These are phyloP conservation scores for Leccinum incarnatum DNA, from an alignment of 768 basidiomycete species.

Conservation along the genomic window DNA sequence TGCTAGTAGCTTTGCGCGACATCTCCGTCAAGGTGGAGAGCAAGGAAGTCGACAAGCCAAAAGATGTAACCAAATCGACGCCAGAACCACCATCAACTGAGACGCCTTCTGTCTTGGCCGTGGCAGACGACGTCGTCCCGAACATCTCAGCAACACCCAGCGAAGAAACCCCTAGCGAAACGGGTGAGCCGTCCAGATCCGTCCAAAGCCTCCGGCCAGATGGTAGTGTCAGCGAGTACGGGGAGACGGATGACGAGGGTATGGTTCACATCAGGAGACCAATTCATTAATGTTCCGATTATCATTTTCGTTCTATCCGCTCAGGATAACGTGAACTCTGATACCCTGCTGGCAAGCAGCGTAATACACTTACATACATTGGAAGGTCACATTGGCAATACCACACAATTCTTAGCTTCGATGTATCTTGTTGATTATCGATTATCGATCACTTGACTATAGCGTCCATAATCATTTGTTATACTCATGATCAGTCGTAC, in stretches of 20 bases:
- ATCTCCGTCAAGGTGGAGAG: conserved; percentile 60
- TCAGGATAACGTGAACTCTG: conserved; percentile 6
- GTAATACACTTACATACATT: conserved; percentile 17
- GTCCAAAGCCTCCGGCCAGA: conserved; percentile 38
- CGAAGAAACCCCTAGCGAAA: conserved; percentile 28
- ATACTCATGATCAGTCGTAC: background rate
- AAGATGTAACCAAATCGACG: conserved; percentile 23
- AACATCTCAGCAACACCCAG: conserved; percentile 23
- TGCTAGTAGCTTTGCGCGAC: conserved; percentile 75
- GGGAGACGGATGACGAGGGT: conserved; percentile 83
- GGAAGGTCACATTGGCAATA: conserved; percentile 9
- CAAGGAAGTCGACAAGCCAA: conserved; percentile 14
- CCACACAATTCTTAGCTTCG: background rate
- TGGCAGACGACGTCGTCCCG: conserved; percentile 33
- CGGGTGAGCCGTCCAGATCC: conserved; percentile 26
- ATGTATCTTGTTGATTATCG: conserved; percentile 4
- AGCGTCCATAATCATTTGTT: background rate
- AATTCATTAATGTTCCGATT: conserved; percentile 15
- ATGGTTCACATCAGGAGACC: conserved; percentile 77
- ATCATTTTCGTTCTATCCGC: conserved; percentile 2
- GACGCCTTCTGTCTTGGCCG: background rate
- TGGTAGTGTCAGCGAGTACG: conserved; percentile 65
- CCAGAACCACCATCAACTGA: conserved; percentile 12
- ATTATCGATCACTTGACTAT: background rate
- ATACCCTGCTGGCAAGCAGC: conserved; percentile 22